A percentile compares a stretch with the other conserved stretches of the same genome.
Conservation (phyloP, 2,329 filamentous ascomycete genomes). For the Diaporthe humulicola region DNA sequence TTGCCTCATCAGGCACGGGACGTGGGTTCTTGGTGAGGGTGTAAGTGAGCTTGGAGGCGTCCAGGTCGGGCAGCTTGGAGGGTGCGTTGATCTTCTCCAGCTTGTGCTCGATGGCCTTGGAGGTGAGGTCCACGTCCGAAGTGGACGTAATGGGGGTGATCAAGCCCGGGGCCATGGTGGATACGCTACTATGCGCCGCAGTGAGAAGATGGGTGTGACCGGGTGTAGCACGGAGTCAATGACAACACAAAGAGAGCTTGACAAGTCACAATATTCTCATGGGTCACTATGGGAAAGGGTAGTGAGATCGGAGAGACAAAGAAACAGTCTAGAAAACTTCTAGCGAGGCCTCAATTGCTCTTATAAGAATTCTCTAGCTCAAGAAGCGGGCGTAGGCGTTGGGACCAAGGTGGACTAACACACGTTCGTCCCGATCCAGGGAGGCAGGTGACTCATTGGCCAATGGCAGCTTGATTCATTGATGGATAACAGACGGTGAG, state of each 20-base stretch:
- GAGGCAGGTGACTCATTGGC: conserved; percentile 43
- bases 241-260: background rate
- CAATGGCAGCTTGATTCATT: conserved; percentile 38
- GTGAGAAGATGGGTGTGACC: background rate
- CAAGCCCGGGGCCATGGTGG: conserved; percentile 48
- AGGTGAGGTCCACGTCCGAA: conserved; percentile 65
- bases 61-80: conserved; percentile 63
- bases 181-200: background rate
- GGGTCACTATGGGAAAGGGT: background rate
- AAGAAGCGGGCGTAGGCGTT: background rate
- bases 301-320: conserved; percentile 10
- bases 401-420: background rate
- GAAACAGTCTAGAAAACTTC: conserved; percentile 9
- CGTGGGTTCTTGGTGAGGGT: conserved; percentile 64
- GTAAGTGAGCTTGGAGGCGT: conserved; percentile 73
- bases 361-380: conserved; percentile 21
- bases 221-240: background rate
- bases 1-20: conserved; percentile 64
- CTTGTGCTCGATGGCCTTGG: conserved; percentile 65
- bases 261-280: background rate
- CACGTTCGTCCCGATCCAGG: conserved; percentile 12
- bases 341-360: conserved; percentile 3
- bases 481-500: background rate
- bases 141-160: conserved; percentile 49
- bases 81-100: conserved; percentile 51